These are phyloP conservation scores for Canariomyces notabilis DNA, from an alignment of 2,329 filamentous ascomycete species.

Conservation along the genomic window DNA sequence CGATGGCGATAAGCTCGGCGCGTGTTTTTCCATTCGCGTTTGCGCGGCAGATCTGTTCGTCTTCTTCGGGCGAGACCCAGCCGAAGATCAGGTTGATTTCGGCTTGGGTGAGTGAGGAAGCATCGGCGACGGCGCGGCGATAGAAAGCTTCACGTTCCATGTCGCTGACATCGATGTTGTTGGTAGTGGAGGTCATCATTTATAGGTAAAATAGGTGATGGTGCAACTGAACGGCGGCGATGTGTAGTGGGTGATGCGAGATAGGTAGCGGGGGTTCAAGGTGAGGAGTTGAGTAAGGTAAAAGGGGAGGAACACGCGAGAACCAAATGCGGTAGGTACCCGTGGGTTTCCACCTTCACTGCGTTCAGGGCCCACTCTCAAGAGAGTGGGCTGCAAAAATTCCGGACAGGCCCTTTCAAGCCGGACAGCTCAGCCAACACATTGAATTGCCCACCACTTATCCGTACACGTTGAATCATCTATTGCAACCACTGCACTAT, in stretches of 20 bases:
- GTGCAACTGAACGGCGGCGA: neutral
- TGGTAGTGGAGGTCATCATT: conserved; percentile 10
- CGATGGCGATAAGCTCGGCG: conserved; percentile 15
- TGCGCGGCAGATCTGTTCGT: conserved; percentile 11
- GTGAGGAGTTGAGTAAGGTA: no score
- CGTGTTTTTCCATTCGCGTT: conserved; percentile 13
- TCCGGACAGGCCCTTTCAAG: no score
- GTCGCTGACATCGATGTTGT: conserved; percentile 2
- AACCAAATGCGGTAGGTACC: no score
- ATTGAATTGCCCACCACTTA: no score
- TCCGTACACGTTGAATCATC: no score
- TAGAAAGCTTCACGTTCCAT: conserved; percentile 14
- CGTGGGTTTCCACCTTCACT: no score
- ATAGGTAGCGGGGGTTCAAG: conserved; percentile 5
- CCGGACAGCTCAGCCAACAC: no score
- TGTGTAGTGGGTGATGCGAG: conserved; percentile 8
- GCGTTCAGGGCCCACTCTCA: no score
- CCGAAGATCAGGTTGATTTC: conserved; percentile 12
- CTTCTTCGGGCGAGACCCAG: conserved; percentile 15
- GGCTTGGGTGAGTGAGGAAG: conserved; percentile 11
- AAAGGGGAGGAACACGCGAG: no score
- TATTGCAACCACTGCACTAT: no score
- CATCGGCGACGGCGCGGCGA: conserved; percentile 13
- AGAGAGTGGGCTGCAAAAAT: no score
- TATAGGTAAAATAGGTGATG: neutral